A percentile compares a stretch with the other conserved stretches of the same genome.
Conservation (phyloP, 306 rosid genomes). For the Ochetophila trinervis region DNA sequence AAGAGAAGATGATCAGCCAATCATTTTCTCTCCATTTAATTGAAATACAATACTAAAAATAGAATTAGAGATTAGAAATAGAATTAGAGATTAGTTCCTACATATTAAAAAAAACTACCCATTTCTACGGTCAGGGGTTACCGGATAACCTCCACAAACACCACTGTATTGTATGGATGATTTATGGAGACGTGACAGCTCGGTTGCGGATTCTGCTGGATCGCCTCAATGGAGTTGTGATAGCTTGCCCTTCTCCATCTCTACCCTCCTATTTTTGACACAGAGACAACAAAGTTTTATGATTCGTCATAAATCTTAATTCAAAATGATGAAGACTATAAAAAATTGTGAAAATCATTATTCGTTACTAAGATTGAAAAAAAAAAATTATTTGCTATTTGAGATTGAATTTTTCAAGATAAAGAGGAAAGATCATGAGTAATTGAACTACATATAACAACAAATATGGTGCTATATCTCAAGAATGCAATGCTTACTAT, state of each 20-base stretch:
- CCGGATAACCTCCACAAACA: neutral
- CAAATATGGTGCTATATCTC: too few relatives aligned
- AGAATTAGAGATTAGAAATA: neutral
- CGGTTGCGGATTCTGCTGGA: slow-evolving; percentile 47
- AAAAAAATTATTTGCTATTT: too few relatives aligned
- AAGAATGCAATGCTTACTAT: too few relatives aligned
- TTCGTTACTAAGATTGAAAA: too few relatives aligned
- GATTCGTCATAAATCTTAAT: neutral
- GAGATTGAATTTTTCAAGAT: too few relatives aligned
- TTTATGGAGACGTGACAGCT: slow-evolving; percentile 31
- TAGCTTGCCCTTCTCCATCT: slow-evolving; percentile 25
- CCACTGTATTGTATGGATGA: neutral
- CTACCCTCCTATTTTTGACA: slow-evolving; percentile 23
- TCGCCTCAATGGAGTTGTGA: slow-evolving; percentile 46
- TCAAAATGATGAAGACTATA: too few relatives aligned
- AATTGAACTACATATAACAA: too few relatives aligned
- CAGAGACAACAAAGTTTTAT: neutral
- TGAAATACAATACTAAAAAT: neutral
- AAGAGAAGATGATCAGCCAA: neutral
- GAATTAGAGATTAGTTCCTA: too few relatives aligned
- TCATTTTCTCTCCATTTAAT: neutral
- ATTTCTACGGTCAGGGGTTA: neutral
- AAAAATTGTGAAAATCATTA: too few relatives aligned
- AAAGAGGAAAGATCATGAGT: too few relatives aligned
- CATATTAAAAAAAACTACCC: neutral